Evolutionary conservation across 371 early-diverging fungal genomes (phyloP).

Genomic region (Rhizomucor miehei): DNA sequence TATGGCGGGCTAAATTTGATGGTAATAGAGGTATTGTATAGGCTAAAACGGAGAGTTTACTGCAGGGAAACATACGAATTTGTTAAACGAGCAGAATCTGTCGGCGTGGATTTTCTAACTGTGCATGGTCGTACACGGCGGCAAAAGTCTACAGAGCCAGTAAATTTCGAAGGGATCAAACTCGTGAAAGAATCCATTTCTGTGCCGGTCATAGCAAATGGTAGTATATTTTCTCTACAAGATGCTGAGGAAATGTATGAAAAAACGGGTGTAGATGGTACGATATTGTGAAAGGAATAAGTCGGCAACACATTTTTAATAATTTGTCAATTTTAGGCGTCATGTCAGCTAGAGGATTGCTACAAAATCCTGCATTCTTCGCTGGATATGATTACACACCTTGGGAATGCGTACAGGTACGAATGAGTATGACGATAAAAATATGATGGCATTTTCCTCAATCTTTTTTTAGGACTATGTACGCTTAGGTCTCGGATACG

Average conservation of each 20-base stretch:
- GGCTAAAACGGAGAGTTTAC: not conserved
- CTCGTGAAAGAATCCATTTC: constrained; percentile 69
- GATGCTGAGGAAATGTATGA: constrained; percentile 69
- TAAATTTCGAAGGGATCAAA: constrained; percentile 69
- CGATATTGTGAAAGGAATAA: not conserved
- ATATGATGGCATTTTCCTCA: not conserved
- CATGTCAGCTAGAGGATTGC: constrained; percentile 86
- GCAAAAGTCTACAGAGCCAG: constrained; percentile 75
- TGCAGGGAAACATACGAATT: constrained; percentile 73
- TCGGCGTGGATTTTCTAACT: constrained; percentile 78
- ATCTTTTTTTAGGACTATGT: constrained; percentile 62
- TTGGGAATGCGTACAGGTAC: constrained; percentile 68
- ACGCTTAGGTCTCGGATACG: constrained; percentile 73
- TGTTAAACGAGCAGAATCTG: constrained; percentile 70
- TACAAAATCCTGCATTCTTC: constrained; percentile 88
- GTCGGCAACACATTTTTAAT: no score
- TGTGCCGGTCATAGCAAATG: constrained; percentile 83
- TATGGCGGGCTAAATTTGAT: constrained; percentile 13
- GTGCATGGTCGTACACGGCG: constrained; percentile 81
- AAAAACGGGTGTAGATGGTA: constrained; percentile 76
- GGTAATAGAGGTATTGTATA: not conserved
- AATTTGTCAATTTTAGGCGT: constrained; percentile 41
- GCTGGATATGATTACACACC: constrained; percentile 70
- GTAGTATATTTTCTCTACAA: constrained; percentile 65
- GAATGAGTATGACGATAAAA: not conserved